Base-by-base conservation (phyloP, 768 basidiomycete species). In the Chlorophyllum brunneum region DNA sequence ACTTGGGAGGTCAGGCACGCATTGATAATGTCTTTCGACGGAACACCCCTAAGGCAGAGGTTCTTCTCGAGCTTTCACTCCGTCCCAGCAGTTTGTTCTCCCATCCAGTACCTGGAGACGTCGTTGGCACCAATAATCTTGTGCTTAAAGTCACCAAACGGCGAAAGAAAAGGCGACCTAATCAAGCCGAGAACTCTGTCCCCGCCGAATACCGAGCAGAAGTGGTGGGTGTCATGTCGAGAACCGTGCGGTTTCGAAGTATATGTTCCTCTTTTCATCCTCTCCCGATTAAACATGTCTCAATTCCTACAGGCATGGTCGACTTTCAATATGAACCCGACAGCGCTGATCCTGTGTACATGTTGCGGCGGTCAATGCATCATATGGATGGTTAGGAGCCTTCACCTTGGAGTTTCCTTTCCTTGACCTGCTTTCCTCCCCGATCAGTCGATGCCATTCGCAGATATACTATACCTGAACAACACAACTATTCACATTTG, bases 211-310 rank as follows among this genome's bases (percentile, higher is more conserved):
- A 87, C 66, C 86, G 78, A 1, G 77, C 82, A 11, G 79, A 88
- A 53, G 78, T 86, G 0, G 66, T 90, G 6, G 95, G 95, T 0
- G 67, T 85, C 10, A 75, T 88, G n/a, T 73, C 82, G 0, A 92
- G 88, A 70, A 91, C 92, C 3, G 87, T 83, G 46, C 78, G 95
- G 48, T 98, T 98, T 71, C 80, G 95, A 69, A 86, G 95, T 95
- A 62, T 69, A 86, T 74, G 16, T 33, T 18, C 16, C 40, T 5
- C 16, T 57, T 36, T 31, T 49, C 7, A 36, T 15, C 20, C 22
- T 54, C 30, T 8, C 20, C 8, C 31, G n/a, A 37, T 39, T 20
- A 10, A 34, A 49, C 24, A 46, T 39, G n/a, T 34, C 54, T 11
- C 40, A 30, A 52, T n/a, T 36, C 31, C 16, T 20, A 49, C 52